Evolutionary conservation across 768 basidiomycete genomes (phyloP).

Genomic region (Clitopilus passeckerianus): DNA sequence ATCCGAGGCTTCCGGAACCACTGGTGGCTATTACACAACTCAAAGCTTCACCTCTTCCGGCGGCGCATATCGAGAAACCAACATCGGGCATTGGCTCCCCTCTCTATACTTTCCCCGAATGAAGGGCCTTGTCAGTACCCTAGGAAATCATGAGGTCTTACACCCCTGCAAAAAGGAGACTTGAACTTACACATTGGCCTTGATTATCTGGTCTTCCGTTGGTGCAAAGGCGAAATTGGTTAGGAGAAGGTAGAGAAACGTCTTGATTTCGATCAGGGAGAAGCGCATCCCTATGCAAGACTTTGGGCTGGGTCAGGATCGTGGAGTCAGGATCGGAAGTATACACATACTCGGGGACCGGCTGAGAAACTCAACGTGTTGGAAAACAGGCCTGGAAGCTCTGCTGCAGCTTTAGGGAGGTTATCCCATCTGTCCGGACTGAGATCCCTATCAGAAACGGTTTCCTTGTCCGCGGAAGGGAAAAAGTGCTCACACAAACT

Average conservation of each 20-base stretch:
- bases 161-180: background rate
- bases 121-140: slow-evolving; percentile 65
- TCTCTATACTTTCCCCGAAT: slow-evolving; percentile 43
- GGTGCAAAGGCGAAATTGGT: slow-evolving; percentile 60
- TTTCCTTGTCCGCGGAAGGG: background rate
- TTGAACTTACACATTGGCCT: slow-evolving; percentile 56
- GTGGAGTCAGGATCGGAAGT: background rate
- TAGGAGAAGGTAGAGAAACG: slow-evolving; percentile 65
- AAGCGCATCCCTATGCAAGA: slow-evolving; percentile 82
- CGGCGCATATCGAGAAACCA: slow-evolving; percentile 40
- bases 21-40: background rate
- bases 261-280: slow-evolving; percentile 81
- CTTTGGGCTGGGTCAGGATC: slow-evolving; percentile 28
- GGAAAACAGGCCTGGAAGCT: slow-evolving; percentile 67
- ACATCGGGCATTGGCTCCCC: slow-evolving; percentile 60
- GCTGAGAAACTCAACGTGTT: slow-evolving; percentile 75
- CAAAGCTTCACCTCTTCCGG: too few species aligned
- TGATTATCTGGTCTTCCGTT: slow-evolving; percentile 48
- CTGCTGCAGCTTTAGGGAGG: slow-evolving; percentile 62
- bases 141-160: slow-evolving; percentile 15
- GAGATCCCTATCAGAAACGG: background rate
- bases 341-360: slow-evolving; percentile 64
- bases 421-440: slow-evolving; percentile 83
- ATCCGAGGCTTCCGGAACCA: background rate
- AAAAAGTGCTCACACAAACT: slow-evolving; percentile 60